These are phyloP conservation scores for Silene vulgaris DNA, from an alignment of 179 eudicot species.

Conservation along the genomic window DNA sequence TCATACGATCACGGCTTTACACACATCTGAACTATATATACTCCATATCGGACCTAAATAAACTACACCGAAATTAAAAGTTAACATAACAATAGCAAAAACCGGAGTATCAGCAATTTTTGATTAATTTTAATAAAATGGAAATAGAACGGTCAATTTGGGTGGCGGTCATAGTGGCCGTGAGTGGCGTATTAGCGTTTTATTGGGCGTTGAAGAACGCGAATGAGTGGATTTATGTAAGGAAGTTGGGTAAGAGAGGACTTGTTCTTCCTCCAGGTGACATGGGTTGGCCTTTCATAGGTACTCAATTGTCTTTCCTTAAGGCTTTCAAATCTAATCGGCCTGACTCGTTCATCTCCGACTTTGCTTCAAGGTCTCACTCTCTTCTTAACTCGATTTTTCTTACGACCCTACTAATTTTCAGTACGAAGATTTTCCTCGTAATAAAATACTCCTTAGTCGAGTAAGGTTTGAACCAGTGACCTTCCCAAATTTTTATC, in stretches of 20 bases:
- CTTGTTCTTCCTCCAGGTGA: conserved; percentile 45
- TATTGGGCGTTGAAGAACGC: conserved; percentile 28
- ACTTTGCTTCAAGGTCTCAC: conserved; percentile 27
- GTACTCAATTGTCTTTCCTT: conserved; percentile 42
- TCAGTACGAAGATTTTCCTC: too few species aligned
- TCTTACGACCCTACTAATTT: neutral
- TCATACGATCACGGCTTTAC: neutral
- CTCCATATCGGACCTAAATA: neutral
- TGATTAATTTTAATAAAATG: conserved; percentile 4
- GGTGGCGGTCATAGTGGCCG: conserved; percentile 13
- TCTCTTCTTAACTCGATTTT: neutral
- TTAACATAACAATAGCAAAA: neutral
- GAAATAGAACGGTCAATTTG: conserved; percentile 17
- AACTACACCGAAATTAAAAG: neutral
- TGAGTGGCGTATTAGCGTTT: conserved; percentile 23
- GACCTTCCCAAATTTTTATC: too few species aligned
- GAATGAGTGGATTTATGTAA: conserved; percentile 37
- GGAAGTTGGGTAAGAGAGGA: conserved; percentile 25
- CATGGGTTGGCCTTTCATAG: conserved; percentile 50
- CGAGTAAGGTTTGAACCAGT: too few species aligned
- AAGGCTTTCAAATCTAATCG: conserved; percentile 35
- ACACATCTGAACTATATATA: neutral
- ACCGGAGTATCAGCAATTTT: neutral
- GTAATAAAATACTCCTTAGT: too few species aligned
- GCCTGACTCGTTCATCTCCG: conserved; percentile 46